Evolutionary conservation across 2,329 filamentous ascomycete genomes (phyloP).

Genomic region (Capronia americana): DNA sequence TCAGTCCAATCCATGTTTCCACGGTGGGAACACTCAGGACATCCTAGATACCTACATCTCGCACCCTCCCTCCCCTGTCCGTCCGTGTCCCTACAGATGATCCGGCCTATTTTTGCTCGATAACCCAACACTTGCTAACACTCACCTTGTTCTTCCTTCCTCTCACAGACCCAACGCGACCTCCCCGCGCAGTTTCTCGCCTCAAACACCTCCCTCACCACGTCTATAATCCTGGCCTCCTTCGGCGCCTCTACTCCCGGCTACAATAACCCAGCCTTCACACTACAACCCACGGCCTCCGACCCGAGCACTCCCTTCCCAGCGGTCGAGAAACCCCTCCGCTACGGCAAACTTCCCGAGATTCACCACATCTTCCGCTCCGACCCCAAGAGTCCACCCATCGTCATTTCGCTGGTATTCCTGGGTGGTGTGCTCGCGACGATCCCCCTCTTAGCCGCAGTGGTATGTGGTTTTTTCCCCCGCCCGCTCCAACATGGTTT

Average conservation of each 20-base stretch:
- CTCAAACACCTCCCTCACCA: constrained; percentile 66
- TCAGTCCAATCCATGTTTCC: background rate
- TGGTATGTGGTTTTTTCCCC: constrained; percentile 65
- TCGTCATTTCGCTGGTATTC: constrained; percentile 80
- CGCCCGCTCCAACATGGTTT: background rate
- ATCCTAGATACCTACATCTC: background rate
- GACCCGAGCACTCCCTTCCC: constrained; percentile 68
- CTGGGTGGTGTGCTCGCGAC: constrained; percentile 73
- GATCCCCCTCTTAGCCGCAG: constrained; percentile 73
- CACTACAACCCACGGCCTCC: constrained; percentile 66
- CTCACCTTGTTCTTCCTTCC: background rate
- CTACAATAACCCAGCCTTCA: constrained; percentile 73
- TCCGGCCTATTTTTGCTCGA: background rate
- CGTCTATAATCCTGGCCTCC: constrained; percentile 83
- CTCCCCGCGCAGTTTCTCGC: constrained; percentile 82
- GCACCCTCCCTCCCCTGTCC: background rate
- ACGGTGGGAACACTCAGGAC: background rate
- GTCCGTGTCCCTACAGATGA: background rate
- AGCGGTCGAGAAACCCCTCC: constrained; percentile 70
- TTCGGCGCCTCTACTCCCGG: constrained; percentile 73
- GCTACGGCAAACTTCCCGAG: constrained; percentile 82
- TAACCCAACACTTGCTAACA: background rate
- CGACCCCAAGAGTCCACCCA: constrained; percentile 80
- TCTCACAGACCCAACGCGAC: constrained; percentile 78
- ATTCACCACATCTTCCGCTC: constrained; percentile 90